These are phyloP conservation scores for Cladophialophora carrionii DNA, from an alignment of 2,329 filamentous ascomycete species.

Conservation along the genomic window DNA sequence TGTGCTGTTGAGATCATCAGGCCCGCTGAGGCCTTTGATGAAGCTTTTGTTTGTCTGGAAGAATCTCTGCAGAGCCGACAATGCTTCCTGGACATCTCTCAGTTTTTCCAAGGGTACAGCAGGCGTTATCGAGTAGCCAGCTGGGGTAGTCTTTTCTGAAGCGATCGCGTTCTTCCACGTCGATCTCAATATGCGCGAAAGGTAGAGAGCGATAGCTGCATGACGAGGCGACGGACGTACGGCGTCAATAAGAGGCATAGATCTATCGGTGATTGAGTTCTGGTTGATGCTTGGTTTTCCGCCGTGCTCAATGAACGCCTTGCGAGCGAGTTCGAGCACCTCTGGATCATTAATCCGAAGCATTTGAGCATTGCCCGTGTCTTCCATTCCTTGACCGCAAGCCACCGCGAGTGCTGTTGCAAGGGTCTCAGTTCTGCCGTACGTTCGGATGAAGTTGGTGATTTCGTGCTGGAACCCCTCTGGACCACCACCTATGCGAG, in stretches of 20 bases:
- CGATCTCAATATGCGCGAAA: conserved; percentile 82
- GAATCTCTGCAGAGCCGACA: conserved; percentile 79
- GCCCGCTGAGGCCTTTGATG: conserved; percentile 91
- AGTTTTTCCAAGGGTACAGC: conserved; percentile 71
- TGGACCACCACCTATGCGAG: conserved; percentile 72
- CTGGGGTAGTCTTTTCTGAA: conserved; percentile 56
- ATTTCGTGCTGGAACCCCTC: conserved; percentile 82
- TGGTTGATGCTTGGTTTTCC: conserved; percentile 84
- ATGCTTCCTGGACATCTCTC: conserved; percentile 73
- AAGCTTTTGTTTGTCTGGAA: conserved; percentile 84
- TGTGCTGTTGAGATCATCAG: conserved; percentile 77
- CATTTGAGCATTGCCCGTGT: conserved; percentile 69
- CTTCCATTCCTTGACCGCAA: conserved; percentile 87
- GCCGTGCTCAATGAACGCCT: conserved; percentile 88
- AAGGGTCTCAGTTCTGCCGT: conserved; percentile 85
- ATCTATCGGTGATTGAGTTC: conserved; percentile 65
- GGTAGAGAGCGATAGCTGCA: conserved; percentile 82
- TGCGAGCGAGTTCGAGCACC: conserved; percentile 80
- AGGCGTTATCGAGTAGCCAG: conserved; percentile 66
- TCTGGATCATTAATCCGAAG: conserved; percentile 77
- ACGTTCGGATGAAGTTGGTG: conserved; percentile 79
- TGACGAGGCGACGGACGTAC: conserved; percentile 88
- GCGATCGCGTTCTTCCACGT: conserved; percentile 85
- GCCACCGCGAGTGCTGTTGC: conserved; percentile 91
- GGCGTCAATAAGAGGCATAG: conserved; percentile 72